These are phyloP conservation scores for Cytidiella melzeri DNA, from an alignment of 768 basidiomycete species.

Conservation along the genomic window DNA sequence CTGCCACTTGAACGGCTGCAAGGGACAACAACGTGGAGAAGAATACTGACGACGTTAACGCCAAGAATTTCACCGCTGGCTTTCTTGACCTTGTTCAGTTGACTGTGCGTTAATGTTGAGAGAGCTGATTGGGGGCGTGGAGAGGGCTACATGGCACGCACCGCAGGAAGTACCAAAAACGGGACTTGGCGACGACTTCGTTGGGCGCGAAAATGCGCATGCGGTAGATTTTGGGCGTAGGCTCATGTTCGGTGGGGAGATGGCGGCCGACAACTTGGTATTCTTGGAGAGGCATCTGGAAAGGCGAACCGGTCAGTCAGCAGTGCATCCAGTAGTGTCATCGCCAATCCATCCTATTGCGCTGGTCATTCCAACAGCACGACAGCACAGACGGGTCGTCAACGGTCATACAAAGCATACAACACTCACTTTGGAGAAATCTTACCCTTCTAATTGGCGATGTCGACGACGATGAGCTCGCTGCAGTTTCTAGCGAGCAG, in stretches of 20 bases:
- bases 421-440: constrained; percentile 25
- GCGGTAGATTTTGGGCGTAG: constrained; percentile 96
- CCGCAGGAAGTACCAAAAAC: constrained; percentile 99
- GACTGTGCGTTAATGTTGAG: constrained; percentile 40
- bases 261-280: constrained; percentile 98
- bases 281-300: constrained; percentile 77
- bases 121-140: neutral
- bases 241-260: constrained; percentile 88
- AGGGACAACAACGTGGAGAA: constrained; percentile 28
- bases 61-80: constrained; percentile 98
- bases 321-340: constrained; percentile 18
- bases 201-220: constrained; percentile 99
- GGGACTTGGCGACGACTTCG: constrained; percentile 97
- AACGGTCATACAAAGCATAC: neutral
- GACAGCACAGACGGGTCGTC: neutral
- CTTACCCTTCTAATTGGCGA: constrained; percentile 21
- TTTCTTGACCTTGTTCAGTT: constrained; percentile 99
- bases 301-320: constrained; percentile 9
- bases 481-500: neutral
- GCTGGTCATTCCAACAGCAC: neutral
- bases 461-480: constrained; percentile 18
- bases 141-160: constrained; percentile 27
- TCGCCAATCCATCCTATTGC: constrained; percentile 27
- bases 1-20: constrained; percentile 83
- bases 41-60: constrained; percentile 87